Base-by-base conservation (phyloP, 352 stramenopile genomes). In the Phytophthora sojae region DNA sequence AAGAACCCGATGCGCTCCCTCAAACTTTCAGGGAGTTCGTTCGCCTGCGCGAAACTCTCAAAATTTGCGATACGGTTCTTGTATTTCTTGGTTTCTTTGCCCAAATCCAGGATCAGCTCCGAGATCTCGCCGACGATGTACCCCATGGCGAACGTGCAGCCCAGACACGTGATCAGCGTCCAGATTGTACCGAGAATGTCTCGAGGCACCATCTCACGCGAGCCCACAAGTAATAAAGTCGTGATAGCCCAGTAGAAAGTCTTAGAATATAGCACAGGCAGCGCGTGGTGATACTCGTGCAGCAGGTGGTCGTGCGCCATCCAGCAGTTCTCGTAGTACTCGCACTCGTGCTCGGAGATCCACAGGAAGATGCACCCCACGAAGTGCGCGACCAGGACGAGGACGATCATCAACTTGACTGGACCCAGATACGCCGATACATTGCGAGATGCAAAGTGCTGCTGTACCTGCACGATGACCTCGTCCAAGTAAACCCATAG, bases 331-430 rank as follows among this genome's bases (percentile, higher is more conserved):
- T 50, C 59, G 39, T 76, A 61, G 5, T 73, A 25, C 3, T 57
- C 26, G 32, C 78, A 89, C 49, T 90, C 79, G 11, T 75, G 61
- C 29, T 91, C 79, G 2, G 83, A 92, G 32, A 86, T 85, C 64
- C 71, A 79, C 64, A 89, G 86, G 70, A 89, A 92, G 6, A 88
- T 80, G 42, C 80, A 89, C 11, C 71, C 84, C 5, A 79, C 71
- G 44, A 81, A 90, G 54, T 92, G 84, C 7, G 77, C 76, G 7
- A 73, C 69, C 1, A 92, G 66, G 17, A 88, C 42, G 39, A 92
- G 61, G 15, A 88, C 80, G 51, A 92, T 81, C 14, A 88, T 62
- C 6, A 92, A 15, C 68, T 92, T 90, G 23, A 86, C 39, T 17
- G 82, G 81, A 19, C 81, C 81, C 21, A 91, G 55, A 58, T 87